Base-by-base conservation (phyloP, 75 land plant genomes). In the Picea sitchensis region DNA sequence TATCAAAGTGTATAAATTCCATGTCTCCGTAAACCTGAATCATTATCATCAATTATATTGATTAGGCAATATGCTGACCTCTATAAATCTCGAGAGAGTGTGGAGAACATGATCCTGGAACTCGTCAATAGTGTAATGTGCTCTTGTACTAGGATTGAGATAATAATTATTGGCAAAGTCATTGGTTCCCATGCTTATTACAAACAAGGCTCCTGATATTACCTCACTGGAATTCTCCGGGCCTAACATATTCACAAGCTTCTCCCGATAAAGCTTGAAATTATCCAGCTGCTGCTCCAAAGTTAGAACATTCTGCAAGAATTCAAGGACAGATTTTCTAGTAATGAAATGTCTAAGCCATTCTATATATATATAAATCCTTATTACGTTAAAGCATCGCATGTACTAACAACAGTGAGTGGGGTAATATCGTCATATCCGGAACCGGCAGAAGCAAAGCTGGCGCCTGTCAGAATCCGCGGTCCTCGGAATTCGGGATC, bases 151-250 rank as follows among this genome's bases (percentile, higher is more conserved):
- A n/a, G 87, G 82, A 17, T 79, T n/a, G 18, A 63, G 51, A 64
- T 80, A 83, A 63, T 86, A 86, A 58, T 78, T 83, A 9, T 68
- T 72, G 8, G 61, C 54, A 73, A 87, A 75, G 59, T 90, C 90
- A 58, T 90, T 85, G 56, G 87, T 85, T 32, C 90, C 92, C 38
- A 82, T 83, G 51, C 90, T 83, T 6, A 88, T 41, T 0, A 81
- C 60, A 18, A 83, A 79, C 20, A 90, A 14, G 18, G 90, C 78
- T 2, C 69, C 41, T 3, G n/a, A 63, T 13, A 83, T 32, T 1
- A 87, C 36, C 59, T 56, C 44, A 11, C 30, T 58, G 5, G 83
- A 85, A 32, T 77, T 58, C 9, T 65, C 54, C 65, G 32, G 71
- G 3, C 87, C 91, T 44, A 82, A 51, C 18, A 71, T 44, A 17